These are phyloP conservation scores for Boletus huronensis DNA, from an alignment of 768 basidiomycete species.

Conservation along the genomic window DNA sequence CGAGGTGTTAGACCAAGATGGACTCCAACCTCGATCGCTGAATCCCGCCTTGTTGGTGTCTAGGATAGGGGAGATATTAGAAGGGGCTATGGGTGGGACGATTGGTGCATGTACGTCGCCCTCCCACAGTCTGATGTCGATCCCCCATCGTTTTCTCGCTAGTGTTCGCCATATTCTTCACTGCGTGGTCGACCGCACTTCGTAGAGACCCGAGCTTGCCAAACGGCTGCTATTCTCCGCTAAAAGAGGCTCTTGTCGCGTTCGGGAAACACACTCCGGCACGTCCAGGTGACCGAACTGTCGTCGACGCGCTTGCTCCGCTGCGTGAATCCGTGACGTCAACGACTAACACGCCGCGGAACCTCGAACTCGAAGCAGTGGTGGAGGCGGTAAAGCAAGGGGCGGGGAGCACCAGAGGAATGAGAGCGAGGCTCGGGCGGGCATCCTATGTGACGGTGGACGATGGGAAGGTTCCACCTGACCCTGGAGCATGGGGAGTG, in stretches of 20 bases:
- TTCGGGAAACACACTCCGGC: conserved; percentile 47
- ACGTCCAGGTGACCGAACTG: conserved; percentile 51
- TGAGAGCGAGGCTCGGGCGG: conserved; percentile 46
- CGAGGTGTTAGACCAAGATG: conserved; percentile 27
- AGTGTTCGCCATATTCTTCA: conserved; percentile 47
- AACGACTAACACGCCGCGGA: not conserved
- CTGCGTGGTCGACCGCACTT: conserved; percentile 31
- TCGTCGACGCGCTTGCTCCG: conserved; percentile 51
- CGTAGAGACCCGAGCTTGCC: not conserved
- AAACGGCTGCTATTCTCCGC: conserved; percentile 5
- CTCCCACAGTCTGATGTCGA: conserved; percentile 4
- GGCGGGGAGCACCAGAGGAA: conserved; percentile 45
- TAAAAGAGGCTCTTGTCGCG: conserved; percentile 28
- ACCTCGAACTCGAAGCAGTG: not conserved
- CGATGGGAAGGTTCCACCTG: conserved; percentile 38
- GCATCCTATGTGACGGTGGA: conserved; percentile 45
- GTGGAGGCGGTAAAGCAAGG: conserved; percentile 39
- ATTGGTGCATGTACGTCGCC: conserved; percentile 45
- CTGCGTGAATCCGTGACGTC: conserved; percentile 34
- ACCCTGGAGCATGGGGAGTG: conserved; percentile 58
- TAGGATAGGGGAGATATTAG: conserved; percentile 40
- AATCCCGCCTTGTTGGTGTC: conserved; percentile 24
- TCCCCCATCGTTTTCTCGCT: not conserved
- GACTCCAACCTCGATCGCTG: conserved; percentile 17
- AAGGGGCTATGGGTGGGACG: conserved; percentile 53